Conservation (phyloP, 2,329 filamentous ascomycete species). For the Atkinsonella hypoxylon region DNA sequence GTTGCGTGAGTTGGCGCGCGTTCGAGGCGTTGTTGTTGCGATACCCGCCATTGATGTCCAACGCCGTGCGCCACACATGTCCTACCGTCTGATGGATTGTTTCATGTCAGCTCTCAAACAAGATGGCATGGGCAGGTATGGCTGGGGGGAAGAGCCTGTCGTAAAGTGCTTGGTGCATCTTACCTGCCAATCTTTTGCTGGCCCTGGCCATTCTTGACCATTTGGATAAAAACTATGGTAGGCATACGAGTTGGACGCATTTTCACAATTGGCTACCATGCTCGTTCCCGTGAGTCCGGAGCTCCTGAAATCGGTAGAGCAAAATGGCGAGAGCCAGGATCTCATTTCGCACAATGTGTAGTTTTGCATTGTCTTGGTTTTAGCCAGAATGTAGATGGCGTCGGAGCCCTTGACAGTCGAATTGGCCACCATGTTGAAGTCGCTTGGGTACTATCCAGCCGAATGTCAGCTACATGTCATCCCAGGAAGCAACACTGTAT, state of each 20-base stretch:
- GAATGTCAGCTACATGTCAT: background rate
- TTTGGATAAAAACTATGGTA: conserved; percentile 35
- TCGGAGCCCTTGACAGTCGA: conserved; percentile 28
- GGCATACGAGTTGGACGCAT: conserved; percentile 36
- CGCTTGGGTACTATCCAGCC: conserved; percentile 34
- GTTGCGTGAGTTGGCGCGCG: conserved; percentile 41
- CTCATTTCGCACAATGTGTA: conserved; percentile 59
- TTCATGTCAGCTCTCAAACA: conserved; percentile 2
- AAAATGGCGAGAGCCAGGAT: conserved; percentile 50
- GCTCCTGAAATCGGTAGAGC: conserved; percentile 50
- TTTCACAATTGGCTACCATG: conserved; percentile 51
- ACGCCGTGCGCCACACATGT: conserved; percentile 38
- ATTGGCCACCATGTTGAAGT: conserved; percentile 58
- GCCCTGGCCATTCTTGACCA: conserved; percentile 18
- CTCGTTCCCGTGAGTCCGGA: conserved; percentile 44
- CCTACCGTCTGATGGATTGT: conserved; percentile 29
- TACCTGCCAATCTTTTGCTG: conserved; percentile 38
- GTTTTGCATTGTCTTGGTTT: conserved; percentile 25
- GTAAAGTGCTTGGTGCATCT: background rate
- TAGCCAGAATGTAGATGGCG: conserved; percentile 55
- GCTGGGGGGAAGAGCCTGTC: too few species aligned
- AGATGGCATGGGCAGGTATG: too few species aligned
- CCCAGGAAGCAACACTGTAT: too few species aligned
- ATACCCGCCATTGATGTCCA: conserved; percentile 45
- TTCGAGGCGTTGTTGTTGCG: conserved; percentile 45